Percentiles rank a stretch among this genome's conserved stretches.
These are phyloP conservation scores for Copromyces sp. DNA, from an alignment of 495 filamentous ascomycete genomes.

Conservation along the genomic window DNA sequence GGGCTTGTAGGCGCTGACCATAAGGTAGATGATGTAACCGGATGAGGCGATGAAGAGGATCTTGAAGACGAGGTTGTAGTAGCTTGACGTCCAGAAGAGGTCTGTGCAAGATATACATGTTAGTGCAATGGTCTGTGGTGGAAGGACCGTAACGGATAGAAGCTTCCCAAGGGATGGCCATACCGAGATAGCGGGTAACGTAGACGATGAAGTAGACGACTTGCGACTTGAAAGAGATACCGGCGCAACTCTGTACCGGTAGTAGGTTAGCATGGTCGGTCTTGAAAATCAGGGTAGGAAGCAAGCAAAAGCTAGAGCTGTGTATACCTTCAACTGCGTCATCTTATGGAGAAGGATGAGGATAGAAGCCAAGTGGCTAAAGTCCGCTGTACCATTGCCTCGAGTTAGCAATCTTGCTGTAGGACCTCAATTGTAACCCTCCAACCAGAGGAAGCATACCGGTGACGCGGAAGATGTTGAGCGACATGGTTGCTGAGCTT, in stretches of 20 bases:
- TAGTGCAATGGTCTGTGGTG: background rate
- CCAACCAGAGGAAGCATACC: constrained; percentile 43
- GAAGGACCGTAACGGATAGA: background rate
- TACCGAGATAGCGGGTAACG: constrained; percentile 81
- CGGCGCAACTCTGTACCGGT: constrained; percentile 73
- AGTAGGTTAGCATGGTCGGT: constrained; percentile 8
- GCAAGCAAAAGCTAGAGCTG: background rate
- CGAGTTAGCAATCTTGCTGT: constrained; percentile 7
- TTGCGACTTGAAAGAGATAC: constrained; percentile 97
- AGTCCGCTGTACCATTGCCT: constrained; percentile 52
- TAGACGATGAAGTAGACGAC: constrained; percentile 89
- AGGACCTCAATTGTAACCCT: background rate
- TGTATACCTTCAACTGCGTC: constrained; percentile 34
- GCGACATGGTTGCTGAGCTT: constrained; percentile 41
- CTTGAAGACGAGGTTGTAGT: constrained; percentile 92
- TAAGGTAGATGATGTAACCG: constrained; percentile 88
- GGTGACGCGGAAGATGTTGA: constrained; percentile 77
- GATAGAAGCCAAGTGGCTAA: constrained; percentile 91
- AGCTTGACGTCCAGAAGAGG: constrained; percentile 74
- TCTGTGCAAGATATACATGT: constrained; percentile 38
- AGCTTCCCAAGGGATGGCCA: constrained; percentile 6
- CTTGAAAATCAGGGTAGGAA: background rate
- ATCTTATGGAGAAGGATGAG: constrained; percentile 94
- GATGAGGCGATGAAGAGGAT: constrained; percentile 86
- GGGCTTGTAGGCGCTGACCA: constrained; percentile 91